Conservation (phyloP, 75 land plant species). For the Cryptomeria japonica region DNA sequence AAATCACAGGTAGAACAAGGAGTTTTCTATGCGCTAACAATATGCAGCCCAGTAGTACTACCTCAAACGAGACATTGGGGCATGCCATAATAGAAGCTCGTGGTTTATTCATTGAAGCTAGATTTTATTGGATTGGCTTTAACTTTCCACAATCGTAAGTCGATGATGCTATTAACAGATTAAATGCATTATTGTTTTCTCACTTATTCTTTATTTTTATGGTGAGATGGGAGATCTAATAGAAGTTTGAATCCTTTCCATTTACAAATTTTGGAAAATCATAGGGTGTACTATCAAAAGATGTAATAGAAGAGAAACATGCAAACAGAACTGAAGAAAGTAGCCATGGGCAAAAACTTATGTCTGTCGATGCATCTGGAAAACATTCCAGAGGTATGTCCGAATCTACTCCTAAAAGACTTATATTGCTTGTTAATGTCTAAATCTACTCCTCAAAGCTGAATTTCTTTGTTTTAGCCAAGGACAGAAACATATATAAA, state of each 20-base stretch:
- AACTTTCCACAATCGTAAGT: slow-evolving; percentile 7
- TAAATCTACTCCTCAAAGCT: no score
- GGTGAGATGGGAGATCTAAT: neutral
- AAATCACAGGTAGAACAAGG: no score
- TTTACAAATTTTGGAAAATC: slow-evolving; percentile 50
- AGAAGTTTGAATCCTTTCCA: neutral
- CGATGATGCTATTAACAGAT: neutral
- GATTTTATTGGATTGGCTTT: slow-evolving; percentile 48
- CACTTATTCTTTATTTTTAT: no score
- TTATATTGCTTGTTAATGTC: no score
- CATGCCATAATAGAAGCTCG: slow-evolving; percentile 22
- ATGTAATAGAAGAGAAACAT: neutral
- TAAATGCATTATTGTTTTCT: neutral
- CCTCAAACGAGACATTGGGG: slow-evolving; percentile 8
- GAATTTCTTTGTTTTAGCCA: no score
- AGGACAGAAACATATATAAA: no score
- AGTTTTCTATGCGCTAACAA: no score
- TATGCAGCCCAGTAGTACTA: no score
- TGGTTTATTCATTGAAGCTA: slow-evolving; percentile 25
- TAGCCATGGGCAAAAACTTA: neutral
- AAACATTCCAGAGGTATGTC: slow-evolving; percentile 27
- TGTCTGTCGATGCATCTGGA: slow-evolving; percentile 23
- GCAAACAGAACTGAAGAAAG: slow-evolving; percentile 22
- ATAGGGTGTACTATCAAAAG: slow-evolving; percentile 52
- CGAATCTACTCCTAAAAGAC: no score